Evolutionary conservation across 257 asterid species (phyloP).

Genomic region (Anisodus tanguticus): DNA sequence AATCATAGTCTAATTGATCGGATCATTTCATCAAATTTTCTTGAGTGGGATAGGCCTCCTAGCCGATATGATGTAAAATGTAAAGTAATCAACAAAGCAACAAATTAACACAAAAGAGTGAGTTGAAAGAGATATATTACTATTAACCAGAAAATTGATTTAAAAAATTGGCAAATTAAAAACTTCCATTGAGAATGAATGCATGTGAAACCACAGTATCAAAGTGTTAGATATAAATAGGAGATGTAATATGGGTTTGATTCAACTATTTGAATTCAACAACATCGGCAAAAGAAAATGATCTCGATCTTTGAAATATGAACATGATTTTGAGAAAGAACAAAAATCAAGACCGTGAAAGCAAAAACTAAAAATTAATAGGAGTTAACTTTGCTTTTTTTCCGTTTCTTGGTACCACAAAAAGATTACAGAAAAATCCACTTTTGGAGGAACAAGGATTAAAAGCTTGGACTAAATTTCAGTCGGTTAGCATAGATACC

Average conservation of each 20-base stretch:
- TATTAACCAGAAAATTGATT: not conserved
- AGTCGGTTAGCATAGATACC: not conserved
- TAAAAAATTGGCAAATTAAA: not conserved
- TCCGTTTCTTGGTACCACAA: not conserved
- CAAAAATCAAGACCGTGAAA: not conserved
- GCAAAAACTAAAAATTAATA: not conserved
- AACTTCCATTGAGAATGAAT: not conserved
- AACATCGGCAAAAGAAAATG: not conserved
- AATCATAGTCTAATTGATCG: not conserved
- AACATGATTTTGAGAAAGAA: slow-evolving; percentile 23
- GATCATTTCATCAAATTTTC: slow-evolving; percentile 9
- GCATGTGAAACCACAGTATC: not conserved
- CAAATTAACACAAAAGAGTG: slow-evolving; percentile 14
- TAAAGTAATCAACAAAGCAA: slow-evolving; percentile 18
- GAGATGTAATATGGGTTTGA: not conserved
- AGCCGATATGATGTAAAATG: not conserved
- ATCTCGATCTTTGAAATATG: not conserved
- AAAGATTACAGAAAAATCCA: not conserved
- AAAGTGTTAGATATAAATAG: not conserved
- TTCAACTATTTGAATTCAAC: not conserved
- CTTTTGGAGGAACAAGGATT: not conserved
- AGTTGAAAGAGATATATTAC: not conserved
- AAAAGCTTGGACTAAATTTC: not conserved
- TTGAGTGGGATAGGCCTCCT: not conserved
- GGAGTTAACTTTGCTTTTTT: not conserved